These are phyloP conservation scores for Usnea hakonensis DNA, from an alignment of 495 filamentous ascomycete genomes.

Conservation along the genomic window DNA sequence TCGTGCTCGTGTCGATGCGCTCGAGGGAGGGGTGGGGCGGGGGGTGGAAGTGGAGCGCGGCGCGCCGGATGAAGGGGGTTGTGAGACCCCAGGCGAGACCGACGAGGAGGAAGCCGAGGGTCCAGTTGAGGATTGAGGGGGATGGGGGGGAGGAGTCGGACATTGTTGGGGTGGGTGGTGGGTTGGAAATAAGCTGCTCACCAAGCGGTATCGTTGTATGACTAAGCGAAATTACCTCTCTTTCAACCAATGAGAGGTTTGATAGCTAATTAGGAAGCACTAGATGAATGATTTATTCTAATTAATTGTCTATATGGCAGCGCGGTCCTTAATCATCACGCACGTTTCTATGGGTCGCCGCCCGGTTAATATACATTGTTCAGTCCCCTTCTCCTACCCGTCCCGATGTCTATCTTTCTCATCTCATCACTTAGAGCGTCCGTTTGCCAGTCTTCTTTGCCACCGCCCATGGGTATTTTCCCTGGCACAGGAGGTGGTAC, in stretches of 20 bases:
- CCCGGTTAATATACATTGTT: neutral
- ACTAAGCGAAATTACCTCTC: neutral
- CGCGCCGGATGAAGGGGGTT: conserved; percentile 52
- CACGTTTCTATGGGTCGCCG: no score
- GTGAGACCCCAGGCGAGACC: conserved; percentile 76
- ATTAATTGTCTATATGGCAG: no score
- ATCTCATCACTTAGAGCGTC: conserved; percentile 71
- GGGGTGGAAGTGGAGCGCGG: conserved; percentile 51
- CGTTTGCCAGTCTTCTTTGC: conserved; percentile 40
- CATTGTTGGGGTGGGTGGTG: neutral
- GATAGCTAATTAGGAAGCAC: neutral
- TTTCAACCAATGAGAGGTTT: neutral
- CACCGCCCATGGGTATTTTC: conserved; percentile 56
- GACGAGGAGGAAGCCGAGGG: conserved; percentile 83
- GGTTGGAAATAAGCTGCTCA: neutral
- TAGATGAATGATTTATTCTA: no score
- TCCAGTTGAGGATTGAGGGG: conserved; percentile 65
- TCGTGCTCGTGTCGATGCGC: conserved; percentile 13
- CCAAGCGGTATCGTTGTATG: neutral
- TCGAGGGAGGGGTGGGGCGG: conserved; percentile 19
- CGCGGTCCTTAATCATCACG: neutral
- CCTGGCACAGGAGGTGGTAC: conserved; percentile 58
- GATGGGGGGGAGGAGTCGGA: conserved; percentile 30
- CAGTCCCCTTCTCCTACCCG: conserved; percentile 26
- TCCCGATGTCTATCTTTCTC: conserved; percentile 73